A percentile compares a stretch with the other conserved stretches of the same genome.
These are phyloP conservation scores for Rhizopogon roseolus DNA, from an alignment of 768 basidiomycete species.

Conservation along the genomic window DNA sequence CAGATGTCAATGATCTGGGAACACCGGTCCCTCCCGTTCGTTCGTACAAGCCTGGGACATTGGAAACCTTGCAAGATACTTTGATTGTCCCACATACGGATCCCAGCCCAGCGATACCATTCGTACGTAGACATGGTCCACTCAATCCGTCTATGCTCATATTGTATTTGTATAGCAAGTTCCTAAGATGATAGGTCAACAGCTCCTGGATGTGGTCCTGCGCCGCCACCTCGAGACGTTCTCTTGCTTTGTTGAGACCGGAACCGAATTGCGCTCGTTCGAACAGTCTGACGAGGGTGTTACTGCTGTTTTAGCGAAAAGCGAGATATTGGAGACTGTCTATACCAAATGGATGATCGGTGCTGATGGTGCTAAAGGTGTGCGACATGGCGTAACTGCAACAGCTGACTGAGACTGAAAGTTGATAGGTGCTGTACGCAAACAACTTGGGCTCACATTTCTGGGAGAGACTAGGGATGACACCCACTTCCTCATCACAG, in stretches of 20 bases:
- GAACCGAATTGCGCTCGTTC: constrained; percentile 28
- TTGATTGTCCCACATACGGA: too few species aligned
- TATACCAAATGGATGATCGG: too few species aligned
- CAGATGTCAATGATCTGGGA: too few species aligned
- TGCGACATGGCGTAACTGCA: background rate
- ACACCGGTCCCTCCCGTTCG: too few species aligned
- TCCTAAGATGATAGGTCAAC: constrained; percentile 12
- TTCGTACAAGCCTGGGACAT: constrained; percentile 22
- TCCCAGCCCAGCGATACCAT: too few species aligned
- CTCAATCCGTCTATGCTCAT: too few species aligned
- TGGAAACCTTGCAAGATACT: background rate
- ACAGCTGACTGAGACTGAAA: too few species aligned
- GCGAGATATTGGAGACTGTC: background rate
- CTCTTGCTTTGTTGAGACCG: constrained; percentile 26
- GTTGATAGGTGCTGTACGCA: constrained; percentile 25
- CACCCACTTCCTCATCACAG: constrained; percentile 22
- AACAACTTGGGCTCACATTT: constrained; percentile 5
- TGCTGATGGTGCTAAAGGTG: constrained; percentile 28
- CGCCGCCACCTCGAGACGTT: constrained; percentile 7
- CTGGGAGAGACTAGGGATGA: constrained; percentile 28
- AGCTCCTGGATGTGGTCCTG: constrained; percentile 15
- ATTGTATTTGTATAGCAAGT: too few species aligned
- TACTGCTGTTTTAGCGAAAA: constrained; percentile 17
- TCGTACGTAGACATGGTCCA: too few species aligned
- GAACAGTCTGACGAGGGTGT: constrained; percentile 29